These are phyloP conservation scores for Pisolithus microcarpus DNA, from an alignment of 768 basidiomycete species.

Conservation along the genomic window DNA sequence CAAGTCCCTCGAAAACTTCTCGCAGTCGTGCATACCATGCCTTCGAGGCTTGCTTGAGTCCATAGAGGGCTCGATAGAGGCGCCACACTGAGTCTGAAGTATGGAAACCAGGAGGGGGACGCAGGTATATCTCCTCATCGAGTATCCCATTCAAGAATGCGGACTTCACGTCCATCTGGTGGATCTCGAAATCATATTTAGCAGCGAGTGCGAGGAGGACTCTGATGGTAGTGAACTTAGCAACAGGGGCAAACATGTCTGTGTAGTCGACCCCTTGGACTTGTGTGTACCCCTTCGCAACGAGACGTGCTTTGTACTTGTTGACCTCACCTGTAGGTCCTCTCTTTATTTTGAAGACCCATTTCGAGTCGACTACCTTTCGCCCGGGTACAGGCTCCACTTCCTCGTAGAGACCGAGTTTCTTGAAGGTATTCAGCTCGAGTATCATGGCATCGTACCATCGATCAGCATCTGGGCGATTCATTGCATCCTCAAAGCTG, in stretches of 20 bases:
- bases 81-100: background rate
- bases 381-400: background rate
- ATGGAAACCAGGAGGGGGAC: slow-evolving; percentile 11
- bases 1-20: background rate
- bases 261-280: slow-evolving; percentile 29
- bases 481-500: background rate
- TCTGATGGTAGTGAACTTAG: slow-evolving; percentile 15
- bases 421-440: slow-evolving; percentile 1
- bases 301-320: slow-evolving; percentile 33
- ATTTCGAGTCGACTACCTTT: background rate
- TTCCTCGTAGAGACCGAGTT: slow-evolving; percentile 1
- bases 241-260: slow-evolving; percentile 26
- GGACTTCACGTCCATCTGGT: slow-evolving; percentile 23
- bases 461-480: background rate
- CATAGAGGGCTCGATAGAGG: background rate
- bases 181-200: slow-evolving; percentile 5
- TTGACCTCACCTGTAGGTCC: slow-evolving; percentile 20
- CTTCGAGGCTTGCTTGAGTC: slow-evolving; percentile 3
- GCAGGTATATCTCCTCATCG: slow-evolving; percentile 21
- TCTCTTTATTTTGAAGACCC: slow-evolving; percentile 4
- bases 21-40: background rate
- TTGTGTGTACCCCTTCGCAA: slow-evolving; percentile 30
- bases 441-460: slow-evolving; percentile 1
- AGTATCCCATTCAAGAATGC: slow-evolving; percentile 18
- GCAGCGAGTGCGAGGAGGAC: slow-evolving; percentile 10